phyloP scores from a whole-genome alignment of 2,329 filamentous ascomycete genomes.

The Malbranchea zuffiana region DNA sequence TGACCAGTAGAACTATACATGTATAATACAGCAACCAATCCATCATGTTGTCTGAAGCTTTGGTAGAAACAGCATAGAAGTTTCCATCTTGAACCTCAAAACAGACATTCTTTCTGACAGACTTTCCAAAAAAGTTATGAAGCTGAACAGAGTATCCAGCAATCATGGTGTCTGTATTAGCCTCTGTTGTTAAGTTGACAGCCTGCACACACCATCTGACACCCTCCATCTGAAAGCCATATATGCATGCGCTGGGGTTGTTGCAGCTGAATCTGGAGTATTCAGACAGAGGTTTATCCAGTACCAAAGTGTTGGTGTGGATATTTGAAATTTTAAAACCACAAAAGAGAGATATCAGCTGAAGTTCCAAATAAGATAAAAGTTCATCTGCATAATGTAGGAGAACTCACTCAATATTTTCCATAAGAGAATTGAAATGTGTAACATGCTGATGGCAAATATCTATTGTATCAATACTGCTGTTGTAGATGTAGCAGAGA shows the following conservation, averaged over 20 bases:
- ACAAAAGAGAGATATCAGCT: no score
- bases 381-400: neutral
- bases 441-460: neutral
- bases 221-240: neutral
- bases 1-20: neutral
- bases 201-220: neutral
- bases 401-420: neutral
- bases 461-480: neutral
- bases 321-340: slow-evolving; percentile 1
- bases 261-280: neutral
- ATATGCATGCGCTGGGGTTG: neutral
- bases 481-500: slow-evolving; percentile 1
- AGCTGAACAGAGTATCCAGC: no score
- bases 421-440: neutral
- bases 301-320: neutral
- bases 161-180: neutral
- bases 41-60: no score
- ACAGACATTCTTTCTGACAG: neutral
- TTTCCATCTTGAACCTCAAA: slow-evolving; percentile 2
- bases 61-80: neutral
- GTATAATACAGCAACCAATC: neutral
- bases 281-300: neutral
- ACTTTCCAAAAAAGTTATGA: neutral
- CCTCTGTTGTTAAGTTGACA: neutral
- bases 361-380: neutral